phyloP scores from a whole-genome alignment of 2,329 filamentous ascomycete genomes.

The Lachnellula hyalina region DNA sequence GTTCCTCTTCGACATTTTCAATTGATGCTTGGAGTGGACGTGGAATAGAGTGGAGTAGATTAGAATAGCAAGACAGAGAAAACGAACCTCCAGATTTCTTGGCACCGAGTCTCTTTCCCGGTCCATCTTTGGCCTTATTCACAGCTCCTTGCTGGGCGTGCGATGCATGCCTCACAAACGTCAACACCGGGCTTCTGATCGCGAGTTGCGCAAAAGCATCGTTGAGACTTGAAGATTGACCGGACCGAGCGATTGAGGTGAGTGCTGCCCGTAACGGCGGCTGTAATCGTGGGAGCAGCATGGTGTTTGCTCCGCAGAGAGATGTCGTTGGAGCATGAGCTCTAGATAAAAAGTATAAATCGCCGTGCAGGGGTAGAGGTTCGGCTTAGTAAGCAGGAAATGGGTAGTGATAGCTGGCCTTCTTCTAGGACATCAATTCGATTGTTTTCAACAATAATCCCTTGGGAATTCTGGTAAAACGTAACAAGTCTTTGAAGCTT shows the following conservation, averaged over 20 bases:
- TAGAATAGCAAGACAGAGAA: background rate
- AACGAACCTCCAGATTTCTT: conserved; percentile 74
- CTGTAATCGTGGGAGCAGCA: conserved; percentile 42
- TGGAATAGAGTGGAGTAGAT: no score
- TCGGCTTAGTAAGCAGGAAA: background rate
- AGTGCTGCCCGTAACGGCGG: conserved; percentile 38
- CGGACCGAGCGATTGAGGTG: conserved; percentile 24
- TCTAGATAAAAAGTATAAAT: background rate
- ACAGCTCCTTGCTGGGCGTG: conserved; percentile 61
- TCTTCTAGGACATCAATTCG: background rate
- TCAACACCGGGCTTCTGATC: conserved; percentile 16
- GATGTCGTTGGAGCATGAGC: conserved; percentile 16
- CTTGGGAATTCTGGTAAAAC: no score
- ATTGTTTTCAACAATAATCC: no score
- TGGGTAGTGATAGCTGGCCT: background rate
- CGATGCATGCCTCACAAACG: conserved; percentile 29
- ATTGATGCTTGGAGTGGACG: no score
- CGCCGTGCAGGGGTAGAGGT: background rate
- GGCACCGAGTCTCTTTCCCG: conserved; percentile 84
- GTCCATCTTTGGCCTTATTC: conserved; percentile 65
- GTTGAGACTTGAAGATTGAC: conserved; percentile 21
- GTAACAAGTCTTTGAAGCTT: no score
- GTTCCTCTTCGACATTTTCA: background rate
- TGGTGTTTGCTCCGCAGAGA: conserved; percentile 21
- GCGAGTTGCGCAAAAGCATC: conserved; percentile 27